Evolutionary conservation across 1,284 basidiomycete species (phyloP).

Genomic region (Fomes fomentarius): DNA sequence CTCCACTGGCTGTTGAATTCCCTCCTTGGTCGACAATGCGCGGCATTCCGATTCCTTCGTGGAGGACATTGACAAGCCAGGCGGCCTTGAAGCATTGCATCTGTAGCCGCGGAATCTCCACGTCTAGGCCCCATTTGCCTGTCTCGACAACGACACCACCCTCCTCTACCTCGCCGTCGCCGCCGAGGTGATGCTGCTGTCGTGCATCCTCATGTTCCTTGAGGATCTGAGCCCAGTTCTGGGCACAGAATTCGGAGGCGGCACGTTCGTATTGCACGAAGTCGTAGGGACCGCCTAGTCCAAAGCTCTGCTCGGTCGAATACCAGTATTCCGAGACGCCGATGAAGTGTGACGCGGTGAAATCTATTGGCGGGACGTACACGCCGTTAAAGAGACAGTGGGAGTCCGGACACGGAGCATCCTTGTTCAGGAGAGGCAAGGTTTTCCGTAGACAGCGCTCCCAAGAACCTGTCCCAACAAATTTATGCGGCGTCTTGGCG

Average conservation of each 20-base stretch:
- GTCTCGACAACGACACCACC: constrained; percentile 63
- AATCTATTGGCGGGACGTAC: constrained; percentile 91
- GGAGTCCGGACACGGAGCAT: constrained; percentile 78
- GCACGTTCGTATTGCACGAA: constrained; percentile 95
- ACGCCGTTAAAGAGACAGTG: constrained; percentile 99
- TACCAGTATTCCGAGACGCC: constrained; percentile 99
- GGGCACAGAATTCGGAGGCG: constrained; percentile 84
- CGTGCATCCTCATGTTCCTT: constrained; percentile 63
- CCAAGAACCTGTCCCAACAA: constrained; percentile 93
- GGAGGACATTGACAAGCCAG: constrained; percentile 96
- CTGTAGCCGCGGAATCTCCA: constrained; percentile 85
- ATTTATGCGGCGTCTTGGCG: constrained; percentile 53
- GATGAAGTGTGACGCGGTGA: constrained; percentile 91
- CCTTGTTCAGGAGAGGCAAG: constrained; percentile 84
- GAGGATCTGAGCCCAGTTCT: constrained; percentile 81
- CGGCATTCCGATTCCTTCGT: constrained; percentile 95
- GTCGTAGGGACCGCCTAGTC: constrained; percentile 93
- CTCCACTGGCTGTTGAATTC: constrained; percentile 62
- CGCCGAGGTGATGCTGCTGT: constrained; percentile 50
- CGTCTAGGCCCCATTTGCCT: constrained; percentile 70
- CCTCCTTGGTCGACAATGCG: constrained; percentile 87
- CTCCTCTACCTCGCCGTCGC: constrained; percentile 59
- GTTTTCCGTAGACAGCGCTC: constrained; percentile 79
- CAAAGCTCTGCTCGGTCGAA: constrained; percentile 95
- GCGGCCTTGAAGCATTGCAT: constrained; percentile 99